phyloP scores from a whole-genome alignment of 2,329 filamentous ascomycete species.

The Claviceps paspali region DNA sequence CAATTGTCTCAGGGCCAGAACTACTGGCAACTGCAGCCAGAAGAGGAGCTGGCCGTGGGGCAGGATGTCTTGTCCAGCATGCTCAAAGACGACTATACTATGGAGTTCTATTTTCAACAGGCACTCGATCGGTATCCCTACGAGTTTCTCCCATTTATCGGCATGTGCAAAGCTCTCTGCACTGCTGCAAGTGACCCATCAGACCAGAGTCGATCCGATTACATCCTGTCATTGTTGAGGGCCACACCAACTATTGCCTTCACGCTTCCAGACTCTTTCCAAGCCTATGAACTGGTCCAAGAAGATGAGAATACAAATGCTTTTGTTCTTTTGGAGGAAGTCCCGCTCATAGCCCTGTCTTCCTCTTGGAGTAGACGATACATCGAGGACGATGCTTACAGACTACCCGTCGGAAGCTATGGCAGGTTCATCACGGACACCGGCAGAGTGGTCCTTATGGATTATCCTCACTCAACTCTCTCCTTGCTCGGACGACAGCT shows the following conservation, averaged over 20 bases:
- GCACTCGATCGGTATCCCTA: conserved; percentile 70
- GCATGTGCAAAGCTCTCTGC: conserved; percentile 50
- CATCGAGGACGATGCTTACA: conserved; percentile 36
- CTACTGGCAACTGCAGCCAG: conserved; percentile 37
- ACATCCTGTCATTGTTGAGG: conserved; percentile 49
- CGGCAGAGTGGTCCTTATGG: conserved; percentile 60
- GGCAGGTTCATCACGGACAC: conserved; percentile 65
- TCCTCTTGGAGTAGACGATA: conserved; percentile 28
- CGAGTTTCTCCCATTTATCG: conserved; percentile 66
- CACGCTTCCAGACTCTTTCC: conserved; percentile 54
- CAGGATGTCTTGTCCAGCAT: conserved; percentile 20
- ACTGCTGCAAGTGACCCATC: conserved; percentile 17
- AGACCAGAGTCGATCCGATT: conserved; percentile 24
- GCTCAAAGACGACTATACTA: conserved; percentile 27
- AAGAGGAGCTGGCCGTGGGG: conserved; percentile 15
- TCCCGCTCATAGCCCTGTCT: conserved; percentile 45
- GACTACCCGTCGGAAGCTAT: conserved; percentile 48
- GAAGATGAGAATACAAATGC: conserved; percentile 79
- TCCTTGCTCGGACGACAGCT: conserved; percentile 65
- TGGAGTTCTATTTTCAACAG: conserved; percentile 47
- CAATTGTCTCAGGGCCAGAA: conserved; percentile 41
- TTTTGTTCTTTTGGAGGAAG: conserved; percentile 49
- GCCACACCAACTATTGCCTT: conserved; percentile 64
- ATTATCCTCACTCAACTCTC: conserved; percentile 66
- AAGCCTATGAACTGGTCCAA: conserved; percentile 59